Conservation (phyloP, 768 basidiomycete genomes). For the Pleurotus ostreatus region DNA sequence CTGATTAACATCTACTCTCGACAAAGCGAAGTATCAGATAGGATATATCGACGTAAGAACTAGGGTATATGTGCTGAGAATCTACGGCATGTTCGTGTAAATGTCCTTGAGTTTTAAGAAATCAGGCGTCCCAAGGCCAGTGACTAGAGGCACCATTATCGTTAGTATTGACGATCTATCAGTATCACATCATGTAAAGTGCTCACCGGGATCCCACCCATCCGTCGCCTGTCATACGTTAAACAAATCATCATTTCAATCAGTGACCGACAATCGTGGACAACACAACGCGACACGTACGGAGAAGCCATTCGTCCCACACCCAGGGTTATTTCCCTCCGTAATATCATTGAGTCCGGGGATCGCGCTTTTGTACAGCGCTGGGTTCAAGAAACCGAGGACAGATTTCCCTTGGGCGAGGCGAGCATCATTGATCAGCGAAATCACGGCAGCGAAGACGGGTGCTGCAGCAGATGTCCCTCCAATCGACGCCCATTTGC, state of each 20-base stretch:
- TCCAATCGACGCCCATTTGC: constrained; percentile 12
- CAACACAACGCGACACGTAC: constrained; percentile 8
- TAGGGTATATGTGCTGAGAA: neutral
- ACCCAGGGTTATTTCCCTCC: constrained; percentile 36
- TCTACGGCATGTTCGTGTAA: constrained; percentile 16
- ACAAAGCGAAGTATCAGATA: neutral
- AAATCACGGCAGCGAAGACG: constrained; percentile 23
- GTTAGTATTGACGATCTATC: neutral
- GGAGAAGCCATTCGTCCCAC: constrained; percentile 37
- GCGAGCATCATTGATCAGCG: constrained; percentile 26
- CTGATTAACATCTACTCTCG: neutral
- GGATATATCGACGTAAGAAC: neutral
- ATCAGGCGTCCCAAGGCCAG: constrained; percentile 53
- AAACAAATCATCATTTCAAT: neutral
- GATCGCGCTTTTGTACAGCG: constrained; percentile 14
- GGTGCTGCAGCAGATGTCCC: constrained; percentile 25
- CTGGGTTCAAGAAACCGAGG: constrained; percentile 21
- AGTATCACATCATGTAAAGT: neutral
- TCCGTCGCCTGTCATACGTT: constrained; percentile 14
- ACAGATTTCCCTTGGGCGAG: constrained; percentile 12
- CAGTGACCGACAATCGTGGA: neutral
- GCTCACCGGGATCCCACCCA: constrained; percentile 21
- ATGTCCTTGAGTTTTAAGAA: constrained; percentile 41
- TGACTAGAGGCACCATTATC: constrained; percentile 29
- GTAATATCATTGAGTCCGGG: constrained; percentile 21